These are phyloP conservation scores for Aspergillus affinis DNA, from an alignment of 495 filamentous ascomycete genomes.

Conservation along the genomic window DNA sequence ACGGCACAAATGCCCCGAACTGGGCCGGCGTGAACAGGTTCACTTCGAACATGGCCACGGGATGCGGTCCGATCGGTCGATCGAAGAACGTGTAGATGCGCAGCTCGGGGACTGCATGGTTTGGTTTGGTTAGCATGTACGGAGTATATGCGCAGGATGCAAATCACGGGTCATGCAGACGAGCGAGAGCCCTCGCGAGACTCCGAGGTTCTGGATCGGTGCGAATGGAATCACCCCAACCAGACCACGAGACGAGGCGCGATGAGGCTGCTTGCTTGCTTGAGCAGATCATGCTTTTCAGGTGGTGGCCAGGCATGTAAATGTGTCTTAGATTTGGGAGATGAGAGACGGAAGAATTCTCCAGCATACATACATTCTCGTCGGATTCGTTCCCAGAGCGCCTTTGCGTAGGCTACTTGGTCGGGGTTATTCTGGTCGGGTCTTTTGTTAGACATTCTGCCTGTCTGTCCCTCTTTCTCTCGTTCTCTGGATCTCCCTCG, in stretches of 20 bases:
- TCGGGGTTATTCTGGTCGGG: constrained; percentile 52
- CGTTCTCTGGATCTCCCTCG: too few species aligned
- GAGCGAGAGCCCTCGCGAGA: too few species aligned
- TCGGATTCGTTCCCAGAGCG: constrained; percentile 75
- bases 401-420: constrained; percentile 64
- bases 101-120: constrained; percentile 70
- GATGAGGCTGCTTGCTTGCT: too few species aligned
- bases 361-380: constrained; percentile 59
- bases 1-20: constrained; percentile 83
- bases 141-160: too few species aligned
- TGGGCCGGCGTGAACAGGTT: constrained; percentile 82
- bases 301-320: neutral
- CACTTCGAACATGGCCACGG: constrained; percentile 86
- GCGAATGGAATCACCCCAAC: too few species aligned
- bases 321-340: too few species aligned
- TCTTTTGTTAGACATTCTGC: constrained; percentile 1
- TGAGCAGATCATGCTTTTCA: too few species aligned
- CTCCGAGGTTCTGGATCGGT: too few species aligned
- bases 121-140: neutral
- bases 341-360: neutral
- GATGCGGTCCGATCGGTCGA: constrained; percentile 76
- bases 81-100: constrained; percentile 80
- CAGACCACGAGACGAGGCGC: too few species aligned
- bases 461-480: neutral
- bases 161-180: too few species aligned